Conservation (phyloP, 352 stramenopile genomes). For the Pythium aquatile region DNA sequence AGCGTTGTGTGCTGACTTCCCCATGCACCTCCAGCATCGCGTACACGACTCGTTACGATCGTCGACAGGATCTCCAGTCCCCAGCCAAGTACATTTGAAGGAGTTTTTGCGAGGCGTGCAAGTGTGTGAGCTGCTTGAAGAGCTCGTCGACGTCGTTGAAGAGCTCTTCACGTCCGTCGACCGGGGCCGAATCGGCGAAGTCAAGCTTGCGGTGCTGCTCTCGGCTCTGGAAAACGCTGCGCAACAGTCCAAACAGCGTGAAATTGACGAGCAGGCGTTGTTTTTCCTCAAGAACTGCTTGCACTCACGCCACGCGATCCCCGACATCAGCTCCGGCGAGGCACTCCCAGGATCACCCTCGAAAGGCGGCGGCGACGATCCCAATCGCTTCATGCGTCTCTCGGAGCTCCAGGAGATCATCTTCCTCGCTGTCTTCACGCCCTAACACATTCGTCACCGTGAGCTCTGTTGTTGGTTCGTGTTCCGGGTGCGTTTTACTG, state of each 20-base stretch:
- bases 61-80: neutral
- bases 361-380: slow-evolving; percentile 8
- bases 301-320: neutral
- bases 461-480: neutral
- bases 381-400: slow-evolving; percentile 7
- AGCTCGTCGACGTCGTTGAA: slow-evolving; percentile 18
- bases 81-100: neutral
- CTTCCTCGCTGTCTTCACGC: slow-evolving; percentile 11
- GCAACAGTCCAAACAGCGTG: slow-evolving; percentile 13
- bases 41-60: slow-evolving; percentile 3
- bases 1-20: neutral
- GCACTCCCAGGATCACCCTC: neutral
- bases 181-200: slow-evolving; percentile 8
- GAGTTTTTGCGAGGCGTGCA: slow-evolving; percentile 20
- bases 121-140: slow-evolving; percentile 19
- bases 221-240: slow-evolving; percentile 18
- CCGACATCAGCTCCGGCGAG: neutral
- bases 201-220: slow-evolving; percentile 14
- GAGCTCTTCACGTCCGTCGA: slow-evolving; percentile 21
- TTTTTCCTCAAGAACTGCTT: slow-evolving; percentile 4
- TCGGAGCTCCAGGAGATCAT: slow-evolving; percentile 17
- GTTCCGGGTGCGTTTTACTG: neutral
- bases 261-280: slow-evolving; percentile 1
- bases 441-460: neutral
- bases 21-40: slow-evolving; percentile 11